A percentile compares a stretch with the other conserved stretches of the same genome.
Evolutionary conservation across 2,329 filamentous ascomycete species (phyloP).

Genomic region (Colletotrichum lentis): DNA sequence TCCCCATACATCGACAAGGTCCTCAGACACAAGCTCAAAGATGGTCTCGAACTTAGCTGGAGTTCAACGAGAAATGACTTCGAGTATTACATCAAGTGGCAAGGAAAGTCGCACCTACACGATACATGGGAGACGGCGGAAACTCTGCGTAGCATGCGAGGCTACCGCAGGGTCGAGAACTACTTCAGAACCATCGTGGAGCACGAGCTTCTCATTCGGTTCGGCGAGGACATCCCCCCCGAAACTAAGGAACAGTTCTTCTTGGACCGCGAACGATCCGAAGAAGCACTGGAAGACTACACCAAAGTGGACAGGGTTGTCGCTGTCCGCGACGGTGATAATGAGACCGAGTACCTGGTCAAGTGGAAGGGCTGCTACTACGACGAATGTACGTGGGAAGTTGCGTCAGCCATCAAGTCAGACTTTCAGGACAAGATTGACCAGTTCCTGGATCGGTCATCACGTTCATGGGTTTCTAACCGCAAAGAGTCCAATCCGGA

Average conservation of each 20-base stretch:
- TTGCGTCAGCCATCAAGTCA: conserved; percentile 74
- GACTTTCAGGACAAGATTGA: conserved; percentile 91
- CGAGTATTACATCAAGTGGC: conserved; percentile 96
- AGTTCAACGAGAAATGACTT: conserved; percentile 77
- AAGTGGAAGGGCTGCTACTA: conserved; percentile 98
- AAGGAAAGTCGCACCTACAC: conserved; percentile 92
- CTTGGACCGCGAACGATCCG: conserved; percentile 90
- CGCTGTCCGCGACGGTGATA: conserved; percentile 79
- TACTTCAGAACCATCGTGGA: conserved; percentile 87
- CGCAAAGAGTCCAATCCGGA: conserved; percentile 76
- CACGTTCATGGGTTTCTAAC: conserved; percentile 82
- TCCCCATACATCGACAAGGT: conserved; percentile 90
- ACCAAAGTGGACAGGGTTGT: conserved; percentile 94
- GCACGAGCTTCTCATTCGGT: conserved; percentile 79
- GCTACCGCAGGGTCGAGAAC: conserved; percentile 90
- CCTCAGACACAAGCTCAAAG: conserved; percentile 82
- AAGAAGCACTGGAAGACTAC: conserved; percentile 88
- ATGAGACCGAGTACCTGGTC: conserved; percentile 86
- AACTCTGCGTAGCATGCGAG: conserved; percentile 77
- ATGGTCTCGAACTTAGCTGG: conserved; percentile 66
- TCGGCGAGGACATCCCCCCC: conserved; percentile 77
- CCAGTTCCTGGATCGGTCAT: conserved; percentile 84
- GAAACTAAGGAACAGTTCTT: conserved; percentile 94
- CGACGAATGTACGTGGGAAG: conserved; percentile 94
- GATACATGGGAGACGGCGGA: conserved; percentile 92